Evolutionary conservation across 2,329 filamentous ascomycete genomes (phyloP).

Genomic region (Fusarium sp.): DNA sequence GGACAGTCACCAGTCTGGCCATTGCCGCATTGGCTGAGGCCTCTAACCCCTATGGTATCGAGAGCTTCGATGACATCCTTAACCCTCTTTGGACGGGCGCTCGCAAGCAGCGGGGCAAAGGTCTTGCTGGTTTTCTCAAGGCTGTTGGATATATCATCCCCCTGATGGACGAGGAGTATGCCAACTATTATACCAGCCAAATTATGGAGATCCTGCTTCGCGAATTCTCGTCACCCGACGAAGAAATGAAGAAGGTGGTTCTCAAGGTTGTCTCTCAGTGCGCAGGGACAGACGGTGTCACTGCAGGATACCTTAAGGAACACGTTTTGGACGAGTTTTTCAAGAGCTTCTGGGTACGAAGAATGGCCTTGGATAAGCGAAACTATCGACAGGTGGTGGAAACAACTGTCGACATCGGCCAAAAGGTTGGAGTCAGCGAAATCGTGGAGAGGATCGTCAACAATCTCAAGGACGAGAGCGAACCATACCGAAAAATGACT

Average conservation of each 20-base stretch:
- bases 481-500: slow-evolving; percentile 98
- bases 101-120: slow-evolving; percentile 95
- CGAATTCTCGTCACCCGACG: slow-evolving; percentile 95
- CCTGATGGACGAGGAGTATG: slow-evolving; percentile 99
- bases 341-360: slow-evolving; percentile 97
- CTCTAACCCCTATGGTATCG: slow-evolving; percentile 97
- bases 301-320: slow-evolving; percentile 92
- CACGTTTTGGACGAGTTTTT: slow-evolving; percentile 96
- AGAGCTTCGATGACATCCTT: slow-evolving; percentile 97
- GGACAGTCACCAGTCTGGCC: slow-evolving; percentile 93
- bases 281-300: slow-evolving; percentile 93
- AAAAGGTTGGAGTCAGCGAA: slow-evolving; percentile 97
- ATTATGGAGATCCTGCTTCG: slow-evolving; percentile 98
- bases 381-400: slow-evolving; percentile 99
- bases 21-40: slow-evolving; percentile 96
- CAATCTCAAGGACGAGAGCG: slow-evolving; percentile 97
- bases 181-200: slow-evolving; percentile 98
- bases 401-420: slow-evolving; percentile 94
- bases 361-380: slow-evolving; percentile 96
- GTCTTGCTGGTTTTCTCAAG: slow-evolving; percentile 94
- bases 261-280: slow-evolving; percentile 97
- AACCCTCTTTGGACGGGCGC: slow-evolving; percentile 98
- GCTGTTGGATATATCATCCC: slow-evolving; percentile 98
- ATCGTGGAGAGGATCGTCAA: slow-evolving; percentile 93
- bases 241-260: slow-evolving; percentile 99